phyloP scores from a whole-genome alignment of 371 early-diverging fungal genomes.

The Apophysomyces sp. region DNA sequence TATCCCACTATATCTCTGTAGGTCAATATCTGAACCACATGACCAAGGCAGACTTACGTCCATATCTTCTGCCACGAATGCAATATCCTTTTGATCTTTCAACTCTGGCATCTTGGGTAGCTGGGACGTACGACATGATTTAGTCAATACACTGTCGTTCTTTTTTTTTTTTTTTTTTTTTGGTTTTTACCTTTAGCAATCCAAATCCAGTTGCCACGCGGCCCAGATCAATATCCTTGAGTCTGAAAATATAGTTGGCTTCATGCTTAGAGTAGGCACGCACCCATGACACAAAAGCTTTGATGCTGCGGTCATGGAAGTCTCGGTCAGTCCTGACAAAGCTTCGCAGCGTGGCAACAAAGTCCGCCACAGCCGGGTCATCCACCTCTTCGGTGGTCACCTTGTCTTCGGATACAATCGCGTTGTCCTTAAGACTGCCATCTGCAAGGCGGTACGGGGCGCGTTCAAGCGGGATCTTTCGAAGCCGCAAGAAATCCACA shows the following conservation, averaged over 20 bases:
- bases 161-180: background rate
- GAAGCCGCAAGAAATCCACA: conserved; percentile 79
- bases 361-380: conserved; percentile 44
- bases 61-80: conserved; percentile 45
- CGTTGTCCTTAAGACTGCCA: conserved; percentile 18
- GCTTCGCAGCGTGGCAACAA: conserved; percentile 51
- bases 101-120: conserved; percentile 95
- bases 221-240: conserved; percentile 80
- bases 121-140: too few species aligned
- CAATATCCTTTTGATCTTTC: conserved; percentile 52
- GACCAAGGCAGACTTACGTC: conserved; percentile 42
- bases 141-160: background rate
- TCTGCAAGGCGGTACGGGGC: conserved; percentile 44
- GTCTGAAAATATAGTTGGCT: conserved; percentile 86
- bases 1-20: conserved; percentile 40
- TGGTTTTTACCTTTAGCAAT: conserved; percentile 51
- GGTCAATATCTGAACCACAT: background rate
- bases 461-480: conserved; percentile 80
- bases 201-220: conserved; percentile 77
- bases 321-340: conserved; percentile 72
- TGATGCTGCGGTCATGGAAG: conserved; percentile 69
- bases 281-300: conserved; percentile 90
- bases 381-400: conserved; percentile 34
- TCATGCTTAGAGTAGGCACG: conserved; percentile 93
- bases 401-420: conserved; percentile 14